These are phyloP conservation scores for Acorus calamus DNA, from an alignment of 106 monocot genomes.

Conservation along the genomic window DNA sequence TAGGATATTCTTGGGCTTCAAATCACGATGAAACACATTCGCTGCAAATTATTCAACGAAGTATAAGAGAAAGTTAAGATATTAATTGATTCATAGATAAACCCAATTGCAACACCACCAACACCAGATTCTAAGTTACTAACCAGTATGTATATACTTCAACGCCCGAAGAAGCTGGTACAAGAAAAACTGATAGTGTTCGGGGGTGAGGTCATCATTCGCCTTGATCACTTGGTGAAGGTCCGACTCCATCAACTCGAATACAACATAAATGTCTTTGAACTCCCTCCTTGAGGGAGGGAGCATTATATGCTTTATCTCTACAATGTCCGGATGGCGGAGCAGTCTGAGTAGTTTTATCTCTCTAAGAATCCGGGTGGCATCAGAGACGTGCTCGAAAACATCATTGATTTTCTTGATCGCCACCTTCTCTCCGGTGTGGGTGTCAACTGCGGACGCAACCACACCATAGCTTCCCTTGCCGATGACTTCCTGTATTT, in stretches of 20 bases:
- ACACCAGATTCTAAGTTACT: no score
- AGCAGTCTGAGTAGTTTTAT: no score
- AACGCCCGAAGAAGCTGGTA: conserved; percentile 63
- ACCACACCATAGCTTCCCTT: conserved; percentile 78
- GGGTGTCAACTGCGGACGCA: conserved; percentile 50
- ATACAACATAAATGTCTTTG: conserved; percentile 8
- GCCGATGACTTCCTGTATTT: conserved; percentile 64
- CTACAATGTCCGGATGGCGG: conserved; percentile 58
- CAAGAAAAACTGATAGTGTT: conserved; percentile 61
- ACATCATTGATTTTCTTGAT: no score
- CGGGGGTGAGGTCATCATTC: conserved; percentile 61
- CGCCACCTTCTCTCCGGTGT: conserved; percentile 8
- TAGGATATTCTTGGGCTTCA: conserved; percentile 74
- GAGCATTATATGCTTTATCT: conserved; percentile 74
- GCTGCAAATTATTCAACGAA: conserved; percentile 23
- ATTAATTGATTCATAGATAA: no score
- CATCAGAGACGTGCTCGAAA: no score
- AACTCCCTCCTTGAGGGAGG: conserved; percentile 66
- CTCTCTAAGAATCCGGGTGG: no score
- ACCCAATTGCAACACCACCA: no score
- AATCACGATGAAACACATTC: conserved; percentile 69
- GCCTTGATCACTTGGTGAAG: conserved; percentile 74
- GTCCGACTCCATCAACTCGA: conserved; percentile 69
- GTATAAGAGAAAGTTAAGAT: neutral
- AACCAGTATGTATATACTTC: conserved; percentile 74